Percentiles rank a stretch among this genome's conserved stretches.
phyloP scores from a whole-genome alignment of 768 basidiomycete species.

The Boletales sp. region DNA sequence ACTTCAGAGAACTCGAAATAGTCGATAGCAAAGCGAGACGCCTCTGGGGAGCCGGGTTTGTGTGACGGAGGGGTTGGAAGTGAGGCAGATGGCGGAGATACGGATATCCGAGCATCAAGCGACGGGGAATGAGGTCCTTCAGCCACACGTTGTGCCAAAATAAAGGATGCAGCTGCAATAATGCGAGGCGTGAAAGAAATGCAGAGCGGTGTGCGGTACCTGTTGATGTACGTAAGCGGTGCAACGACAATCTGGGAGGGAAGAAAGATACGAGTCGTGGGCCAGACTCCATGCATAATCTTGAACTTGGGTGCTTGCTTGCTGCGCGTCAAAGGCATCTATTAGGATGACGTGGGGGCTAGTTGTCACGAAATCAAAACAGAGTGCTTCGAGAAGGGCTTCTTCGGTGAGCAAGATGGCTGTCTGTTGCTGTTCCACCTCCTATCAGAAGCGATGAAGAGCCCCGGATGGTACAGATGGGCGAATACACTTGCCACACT shows the following conservation, averaged over 20 bases:
- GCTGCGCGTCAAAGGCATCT: slow-evolving; percentile 61
- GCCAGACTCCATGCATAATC: slow-evolving; percentile 85
- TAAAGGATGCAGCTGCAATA: slow-evolving; percentile 73
- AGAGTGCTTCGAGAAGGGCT: slow-evolving; percentile 73
- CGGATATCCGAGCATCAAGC: slow-evolving; percentile 70
- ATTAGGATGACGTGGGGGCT: slow-evolving; percentile 76
- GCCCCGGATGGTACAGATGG: neutral
- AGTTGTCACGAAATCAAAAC: slow-evolving; percentile 79
- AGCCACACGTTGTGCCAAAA: slow-evolving; percentile 67
- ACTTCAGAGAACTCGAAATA: slow-evolving; percentile 59
- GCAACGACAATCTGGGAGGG: neutral
- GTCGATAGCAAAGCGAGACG: slow-evolving; percentile 63
- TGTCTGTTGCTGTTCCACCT: slow-evolving; percentile 68
- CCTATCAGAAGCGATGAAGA: slow-evolving; percentile 40
- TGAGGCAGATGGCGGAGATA: slow-evolving; percentile 67
- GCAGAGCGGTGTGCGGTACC: slow-evolving; percentile 79
- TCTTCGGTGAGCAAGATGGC: slow-evolving; percentile 75
- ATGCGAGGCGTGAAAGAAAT: slow-evolving; percentile 65
- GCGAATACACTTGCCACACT: slow-evolving; percentile 49
- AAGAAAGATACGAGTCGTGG: slow-evolving; percentile 71
- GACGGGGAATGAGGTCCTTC: slow-evolving; percentile 75
- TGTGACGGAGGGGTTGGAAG: slow-evolving; percentile 80
- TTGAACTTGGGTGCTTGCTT: slow-evolving; percentile 47
- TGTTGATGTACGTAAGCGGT: slow-evolving; percentile 26
- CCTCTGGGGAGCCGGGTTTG: slow-evolving; percentile 68